Base-by-base conservation (phyloP, 2,329 filamentous ascomycete species). In the Sarocladium strictum region DNA sequence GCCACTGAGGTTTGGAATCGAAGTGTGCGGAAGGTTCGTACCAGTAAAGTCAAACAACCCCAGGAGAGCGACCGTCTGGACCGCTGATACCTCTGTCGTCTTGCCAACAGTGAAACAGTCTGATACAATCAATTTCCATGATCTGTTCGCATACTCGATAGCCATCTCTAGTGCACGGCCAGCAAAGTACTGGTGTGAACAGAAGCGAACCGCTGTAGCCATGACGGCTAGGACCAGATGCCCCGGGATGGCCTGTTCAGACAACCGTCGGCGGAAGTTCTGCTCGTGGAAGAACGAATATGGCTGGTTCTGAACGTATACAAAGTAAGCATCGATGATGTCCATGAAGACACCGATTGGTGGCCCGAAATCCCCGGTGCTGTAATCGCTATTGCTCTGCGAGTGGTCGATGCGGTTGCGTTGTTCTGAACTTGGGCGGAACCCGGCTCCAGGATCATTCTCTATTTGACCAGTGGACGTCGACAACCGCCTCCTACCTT, bases 231-330 rank as follows among this genome's bases (percentile, higher is more conserved):
- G 40, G 19, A 45, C 40, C n/a, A 45, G 40, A 45, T 45, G 40
- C 19, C 23, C 6, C 9, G 40, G 40, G 17, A 45, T 24, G 7
- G 11, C 17, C 40, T 45, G 40, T 26, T 23, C 21, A 23, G 19
- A 26, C n/a, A 45, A 26, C 7, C 40, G 19, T 26, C 15, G 40
- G 14, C 40, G 17, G 40, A 45, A 45, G 40, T 5, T 45, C 23
- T 45, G 5, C 40, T 45, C 40, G 19, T 45, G 40, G 40, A 45
- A 45, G 40, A 45, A 45, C 40, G 40, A 45, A 19, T 45, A 45
- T 5, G 40, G 40, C 40, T 45, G 40, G 40, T 45, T 45, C 9
- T 45, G 40, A 19, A 5, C 5, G 19, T 23, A 45, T 10, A 9
- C 11, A 19, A 45, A 45, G 21, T 45, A 45, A 5, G 40, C 5